Base-by-base conservation (phyloP, 768 basidiomycete genomes). In the Scleroderma citrinum region DNA sequence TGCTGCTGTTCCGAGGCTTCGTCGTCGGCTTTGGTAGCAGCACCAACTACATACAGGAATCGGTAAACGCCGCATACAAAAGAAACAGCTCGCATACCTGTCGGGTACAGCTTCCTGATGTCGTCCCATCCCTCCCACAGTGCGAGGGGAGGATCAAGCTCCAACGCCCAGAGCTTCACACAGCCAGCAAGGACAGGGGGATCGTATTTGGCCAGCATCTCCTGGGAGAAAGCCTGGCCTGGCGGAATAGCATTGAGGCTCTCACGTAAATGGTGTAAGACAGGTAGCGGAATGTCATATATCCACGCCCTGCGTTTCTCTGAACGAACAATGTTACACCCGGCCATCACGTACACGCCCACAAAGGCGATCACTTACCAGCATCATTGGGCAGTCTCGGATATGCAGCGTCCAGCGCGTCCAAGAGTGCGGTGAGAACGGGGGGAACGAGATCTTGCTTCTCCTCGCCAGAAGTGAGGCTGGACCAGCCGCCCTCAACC, bases 101-200 rank as follows among this genome's bases (percentile, higher is more conserved):
- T 76, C 5, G 91, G 92, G 59, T 96, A 97, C n/a, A 96, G 55
- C 54, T 81, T 84, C 47, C 89, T 78, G 52, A 94, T 74, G 26
- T 96, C 93, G 37, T 94, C 92, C 88, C 93, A 98, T 39, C 86
- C 82, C 59, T 94, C 91, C 75, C 85, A 95, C 41, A 87, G 70
- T 16, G 81, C 77, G 11, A 96, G 65, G 23, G 95, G 92, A 7
- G 91, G 89, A 60, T 92, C 83, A 23, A 98, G 77, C 65, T 98
- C 94, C n/a, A 96, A 73, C 20, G 84, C 63, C 89, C 92, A 97
- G 13, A 98, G 70, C 69, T 94, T 97, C 60, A 94, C 68, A 13
- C 82, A 74, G 47, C 84, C 83, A 2, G 94, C 93, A 26, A 95
- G 77, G 17, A 95, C 82, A 14, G 94, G 92, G 0, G 86, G 76